These are phyloP conservation scores for Petrea volubilis DNA, from an alignment of 257 asterid species.

Conservation along the genomic window DNA sequence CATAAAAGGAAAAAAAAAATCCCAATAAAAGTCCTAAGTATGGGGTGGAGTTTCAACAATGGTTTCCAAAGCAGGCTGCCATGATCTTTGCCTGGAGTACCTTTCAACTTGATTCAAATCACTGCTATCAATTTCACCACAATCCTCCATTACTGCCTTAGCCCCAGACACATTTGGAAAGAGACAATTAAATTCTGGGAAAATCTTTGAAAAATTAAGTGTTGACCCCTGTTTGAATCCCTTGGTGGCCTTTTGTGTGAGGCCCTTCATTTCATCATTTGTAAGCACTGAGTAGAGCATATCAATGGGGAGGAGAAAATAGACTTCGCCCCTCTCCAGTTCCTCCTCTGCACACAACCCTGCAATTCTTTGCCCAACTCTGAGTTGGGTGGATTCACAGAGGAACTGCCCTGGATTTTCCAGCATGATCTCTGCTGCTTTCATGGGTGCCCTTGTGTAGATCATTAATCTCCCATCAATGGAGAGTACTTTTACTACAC, in stretches of 20 bases:
- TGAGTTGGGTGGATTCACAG: conserved; percentile 44
- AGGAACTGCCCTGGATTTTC: conserved; percentile 63
- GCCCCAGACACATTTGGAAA: conserved; percentile 35
- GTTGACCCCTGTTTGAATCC: conserved; percentile 41
- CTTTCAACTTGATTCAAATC: conserved; percentile 24
- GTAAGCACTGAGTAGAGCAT: conserved; percentile 76
- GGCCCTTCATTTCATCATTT: conserved; percentile 44
- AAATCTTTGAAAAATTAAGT: conserved; percentile 43
- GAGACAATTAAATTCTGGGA: conserved; percentile 59
- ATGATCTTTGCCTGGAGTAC: conserved; percentile 60
- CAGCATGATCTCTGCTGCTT: conserved; percentile 65
- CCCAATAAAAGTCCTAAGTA: not conserved
- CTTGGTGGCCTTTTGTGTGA: conserved; percentile 35
- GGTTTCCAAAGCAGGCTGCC: conserved; percentile 79
- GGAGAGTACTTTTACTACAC: conserved; percentile 45
- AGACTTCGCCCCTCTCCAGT: conserved; percentile 47
- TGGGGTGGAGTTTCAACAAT: conserved; percentile 60
- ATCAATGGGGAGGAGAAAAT: conserved; percentile 66
- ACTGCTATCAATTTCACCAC: not conserved
- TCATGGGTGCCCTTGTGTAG: conserved; percentile 37
- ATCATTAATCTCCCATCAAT: conserved; percentile 47
- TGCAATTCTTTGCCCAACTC: conserved; percentile 53
- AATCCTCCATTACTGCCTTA: conserved; percentile 16
- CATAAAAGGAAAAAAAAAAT: not conserved
- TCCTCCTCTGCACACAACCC: conserved; percentile 64